A percentile compares a stretch with the other conserved stretches of the same genome.
Conservation (phyloP, 179 eudicot genomes). For the Gypsophila paniculata region DNA sequence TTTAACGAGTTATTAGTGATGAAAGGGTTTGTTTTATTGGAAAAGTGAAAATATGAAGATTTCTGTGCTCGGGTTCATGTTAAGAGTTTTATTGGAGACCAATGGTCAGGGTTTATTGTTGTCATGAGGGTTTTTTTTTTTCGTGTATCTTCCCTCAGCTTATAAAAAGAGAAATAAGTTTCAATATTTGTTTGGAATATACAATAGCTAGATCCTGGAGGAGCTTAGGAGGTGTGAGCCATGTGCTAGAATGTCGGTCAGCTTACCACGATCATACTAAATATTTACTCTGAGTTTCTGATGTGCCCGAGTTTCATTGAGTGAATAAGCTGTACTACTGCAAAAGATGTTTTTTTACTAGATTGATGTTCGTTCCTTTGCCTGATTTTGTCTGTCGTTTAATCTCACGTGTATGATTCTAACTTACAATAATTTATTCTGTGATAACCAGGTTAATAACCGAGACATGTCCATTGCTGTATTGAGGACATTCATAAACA, state of each 20-base stretch:
- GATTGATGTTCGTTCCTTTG: neutral
- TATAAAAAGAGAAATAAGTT: neutral
- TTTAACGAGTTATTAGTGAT: neutral
- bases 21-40: neutral
- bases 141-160: slow-evolving; percentile 1
- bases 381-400: neutral
- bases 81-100: neutral
- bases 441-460: slow-evolving; percentile 66
- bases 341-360: no score
- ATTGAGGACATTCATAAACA: slow-evolving; percentile 70
- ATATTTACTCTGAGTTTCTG: neutral
- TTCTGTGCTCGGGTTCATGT: neutral
- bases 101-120: neutral
- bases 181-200: neutral
- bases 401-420: neutral
- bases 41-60: neutral
- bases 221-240: neutral
- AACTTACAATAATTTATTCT: slow-evolving; percentile 11
- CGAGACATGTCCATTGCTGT: slow-evolving; percentile 94
- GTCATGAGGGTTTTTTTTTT: neutral
- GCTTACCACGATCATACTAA: neutral
- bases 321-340: neutral
- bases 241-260: neutral
- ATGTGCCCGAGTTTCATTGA: neutral
- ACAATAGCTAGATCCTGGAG: neutral